Conservation (phyloP, 257 asterid species). For the Euphrasia confusa region DNA sequence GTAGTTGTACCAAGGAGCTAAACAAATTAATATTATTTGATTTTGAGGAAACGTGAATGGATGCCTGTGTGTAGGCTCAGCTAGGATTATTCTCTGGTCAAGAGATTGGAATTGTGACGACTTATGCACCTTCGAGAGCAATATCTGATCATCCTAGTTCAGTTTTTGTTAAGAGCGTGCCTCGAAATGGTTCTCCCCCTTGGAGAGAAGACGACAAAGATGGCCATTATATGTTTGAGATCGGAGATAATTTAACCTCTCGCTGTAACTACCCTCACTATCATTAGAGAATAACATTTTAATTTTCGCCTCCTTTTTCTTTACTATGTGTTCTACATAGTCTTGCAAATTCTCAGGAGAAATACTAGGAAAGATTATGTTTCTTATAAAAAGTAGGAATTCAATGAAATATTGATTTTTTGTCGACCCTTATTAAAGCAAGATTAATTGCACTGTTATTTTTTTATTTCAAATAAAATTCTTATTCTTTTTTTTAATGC, state of each 20-base stretch:
- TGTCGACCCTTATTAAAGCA: background rate
- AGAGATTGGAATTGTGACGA: constrained; percentile 76
- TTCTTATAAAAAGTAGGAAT: background rate
- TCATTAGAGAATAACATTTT: constrained; percentile 29
- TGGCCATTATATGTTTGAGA: constrained; percentile 94
- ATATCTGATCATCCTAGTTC: constrained; percentile 50
- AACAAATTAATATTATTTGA: constrained; percentile 26
- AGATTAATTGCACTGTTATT: too few species aligned
- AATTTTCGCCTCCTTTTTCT: constrained; percentile 7
- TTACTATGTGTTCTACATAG: background rate
- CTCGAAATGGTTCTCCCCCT: constrained; percentile 82
- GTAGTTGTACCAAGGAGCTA: constrained; percentile 35
- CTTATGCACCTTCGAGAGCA: constrained; percentile 68
- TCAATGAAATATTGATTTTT: background rate
- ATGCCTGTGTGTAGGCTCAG: constrained; percentile 97
- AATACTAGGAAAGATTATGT: background rate
- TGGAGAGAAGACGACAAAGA: constrained; percentile 93
- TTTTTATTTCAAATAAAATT: background rate
- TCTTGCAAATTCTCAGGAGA: background rate
- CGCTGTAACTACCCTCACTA: constrained; percentile 85
- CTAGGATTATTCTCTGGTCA: constrained; percentile 83
- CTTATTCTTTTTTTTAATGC: background rate
- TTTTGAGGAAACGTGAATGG: constrained; percentile 58
- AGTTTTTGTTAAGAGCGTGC: constrained; percentile 58
- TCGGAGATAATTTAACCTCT: constrained; percentile 90